A percentile compares a stretch with the other conserved stretches of the same genome.
Evolutionary conservation across 768 basidiomycete genomes (phyloP).

Genomic region (Scleroderma citrinum): DNA sequence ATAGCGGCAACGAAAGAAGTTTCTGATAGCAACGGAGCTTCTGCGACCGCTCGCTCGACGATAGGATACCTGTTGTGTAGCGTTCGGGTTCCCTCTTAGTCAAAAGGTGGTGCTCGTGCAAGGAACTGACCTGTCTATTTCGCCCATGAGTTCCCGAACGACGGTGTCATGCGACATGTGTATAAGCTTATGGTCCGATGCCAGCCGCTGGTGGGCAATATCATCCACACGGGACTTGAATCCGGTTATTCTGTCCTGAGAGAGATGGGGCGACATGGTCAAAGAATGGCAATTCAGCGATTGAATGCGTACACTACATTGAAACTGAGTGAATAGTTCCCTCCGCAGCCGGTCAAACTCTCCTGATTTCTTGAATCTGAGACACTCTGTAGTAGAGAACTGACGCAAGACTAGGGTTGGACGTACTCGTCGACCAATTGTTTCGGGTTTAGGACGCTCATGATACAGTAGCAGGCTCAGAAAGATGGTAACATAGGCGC

Average conservation of each 20-base stretch:
- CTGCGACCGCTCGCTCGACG: constrained; percentile 56
- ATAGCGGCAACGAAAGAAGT: constrained; percentile 39
- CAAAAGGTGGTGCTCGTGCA: not conserved
- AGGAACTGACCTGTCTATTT: constrained; percentile 55
- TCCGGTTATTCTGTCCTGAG: constrained; percentile 45
- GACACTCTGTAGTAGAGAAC: not conserved
- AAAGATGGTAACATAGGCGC: no score
- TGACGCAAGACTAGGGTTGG: constrained; percentile 1
- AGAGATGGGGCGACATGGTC: not conserved
- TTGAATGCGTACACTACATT: constrained; percentile 48
- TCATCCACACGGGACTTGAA: constrained; percentile 58
- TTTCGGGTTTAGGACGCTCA: constrained; percentile 52
- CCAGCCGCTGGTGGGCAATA: constrained; percentile 51
- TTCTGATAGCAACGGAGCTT: constrained; percentile 45
- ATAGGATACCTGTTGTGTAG: constrained; percentile 48
- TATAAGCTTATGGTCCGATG: constrained; percentile 47
- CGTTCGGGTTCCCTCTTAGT: not conserved
- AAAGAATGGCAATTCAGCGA: constrained; percentile 1
- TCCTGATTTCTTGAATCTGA: constrained; percentile 73
- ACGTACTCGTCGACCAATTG: constrained; percentile 62
- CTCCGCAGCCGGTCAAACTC: constrained; percentile 70
- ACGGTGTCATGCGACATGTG: constrained; percentile 46
- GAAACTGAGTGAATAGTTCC: constrained; percentile 58
- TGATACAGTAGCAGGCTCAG: constrained; percentile 12
- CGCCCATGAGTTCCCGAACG: constrained; percentile 62